Evolutionary conservation across 129 eudicot species (phyloP), one percentile per base, ranked within the genome.

Genomic region (Erigeron canadensis): DNA sequence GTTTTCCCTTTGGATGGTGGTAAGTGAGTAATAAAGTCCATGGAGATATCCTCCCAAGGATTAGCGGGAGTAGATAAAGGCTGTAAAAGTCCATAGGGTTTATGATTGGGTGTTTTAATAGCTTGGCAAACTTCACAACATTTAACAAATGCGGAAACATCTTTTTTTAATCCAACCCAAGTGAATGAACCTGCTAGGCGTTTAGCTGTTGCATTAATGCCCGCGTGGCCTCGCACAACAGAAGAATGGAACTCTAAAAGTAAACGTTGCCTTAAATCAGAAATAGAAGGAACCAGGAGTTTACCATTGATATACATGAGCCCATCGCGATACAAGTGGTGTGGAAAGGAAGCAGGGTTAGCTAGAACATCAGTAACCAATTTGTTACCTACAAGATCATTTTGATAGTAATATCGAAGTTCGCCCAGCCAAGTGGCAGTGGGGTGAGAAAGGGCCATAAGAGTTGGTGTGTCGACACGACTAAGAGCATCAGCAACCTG

Each of bases 61-160:
- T 42, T 2, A 9, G 51, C 10, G 2, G 70, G 51, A 0, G 43
- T 45, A 3, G 69, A 54, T 2, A 65, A 34, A 5, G 55, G 70
- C 16, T 65, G 70, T 13, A n/a, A 65, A 53, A 28, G 5, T 34
- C 50, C 37, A 17, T 65, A 39, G 2, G 70, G 70, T 42, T 45
- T 42, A 40, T 17, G 47, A 41, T 5, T 39, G 22, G 54, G n/a
- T 11, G 21, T 51, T 18, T 51, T 51, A 1, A 11, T 51, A 4
- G 16, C 5, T 17, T 48, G 55, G n/a, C 4, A 42, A 42, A 42
- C 4, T 5, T 1, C 10, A 9, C 46, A 42, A 42, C 5, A 1
- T 9, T 42, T 42, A 1, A 42, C 4, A 1, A 42, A 42, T 1
- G 34, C 1, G 2, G 34, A 23, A 1, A 23, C 34, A 23, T 23